Conservation (phyloP, 2,329 filamentous ascomycete genomes). For the Zymoseptoria crescenta region DNA sequence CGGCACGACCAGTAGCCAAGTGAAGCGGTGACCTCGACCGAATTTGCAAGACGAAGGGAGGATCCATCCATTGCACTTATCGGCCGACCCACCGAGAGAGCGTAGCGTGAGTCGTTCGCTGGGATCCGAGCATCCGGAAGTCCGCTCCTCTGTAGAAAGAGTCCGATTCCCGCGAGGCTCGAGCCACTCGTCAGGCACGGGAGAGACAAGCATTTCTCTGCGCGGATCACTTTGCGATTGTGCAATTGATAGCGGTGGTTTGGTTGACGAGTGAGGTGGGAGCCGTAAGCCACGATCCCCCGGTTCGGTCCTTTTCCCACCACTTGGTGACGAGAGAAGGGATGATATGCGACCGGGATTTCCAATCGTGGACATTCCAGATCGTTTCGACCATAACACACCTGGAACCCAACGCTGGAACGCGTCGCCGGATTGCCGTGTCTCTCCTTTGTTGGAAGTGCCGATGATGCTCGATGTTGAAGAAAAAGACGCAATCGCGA, state of each 20-base stretch:
- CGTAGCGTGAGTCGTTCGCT: not conserved
- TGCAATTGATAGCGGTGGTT: not conserved
- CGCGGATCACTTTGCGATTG: not conserved
- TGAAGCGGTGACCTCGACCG: not conserved
- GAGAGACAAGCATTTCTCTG: not conserved
- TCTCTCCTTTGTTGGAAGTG: not conserved
- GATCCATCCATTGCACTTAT: slow-evolving; percentile 5
- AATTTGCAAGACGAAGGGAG: slow-evolving; percentile 2
- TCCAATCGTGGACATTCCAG: not conserved
- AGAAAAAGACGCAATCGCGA: not conserved
- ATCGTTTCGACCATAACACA: not conserved
- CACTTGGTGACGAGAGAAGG: not conserved
- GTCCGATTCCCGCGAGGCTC: not conserved
- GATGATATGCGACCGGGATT: not conserved
- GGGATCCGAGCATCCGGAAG: not conserved
- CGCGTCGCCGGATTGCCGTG: not conserved
- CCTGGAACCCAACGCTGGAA: not conserved
- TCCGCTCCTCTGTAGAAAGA: not conserved
- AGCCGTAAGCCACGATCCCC: not conserved
- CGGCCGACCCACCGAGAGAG: not conserved
- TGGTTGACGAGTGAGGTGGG: not conserved
- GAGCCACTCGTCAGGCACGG: not conserved
- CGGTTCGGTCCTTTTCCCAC: not conserved
- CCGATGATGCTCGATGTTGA: not conserved
- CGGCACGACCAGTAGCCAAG: not conserved